These are phyloP conservation scores for Wallacemonas rigidus DNA, from an alignment of 208 protist species.

Conservation along the genomic window DNA sequence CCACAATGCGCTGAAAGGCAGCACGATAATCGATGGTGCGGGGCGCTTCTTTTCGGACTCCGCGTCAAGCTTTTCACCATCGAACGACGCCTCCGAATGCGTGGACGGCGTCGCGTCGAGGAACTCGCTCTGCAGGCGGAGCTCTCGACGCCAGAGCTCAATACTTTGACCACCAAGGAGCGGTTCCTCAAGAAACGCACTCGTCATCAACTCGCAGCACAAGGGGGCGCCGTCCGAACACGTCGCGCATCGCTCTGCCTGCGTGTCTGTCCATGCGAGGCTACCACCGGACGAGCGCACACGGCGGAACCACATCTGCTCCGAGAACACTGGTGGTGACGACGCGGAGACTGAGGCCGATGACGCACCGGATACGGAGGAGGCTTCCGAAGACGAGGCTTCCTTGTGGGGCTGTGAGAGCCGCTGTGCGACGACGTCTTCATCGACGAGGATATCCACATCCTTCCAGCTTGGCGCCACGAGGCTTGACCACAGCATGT, in stretches of 20 bases:
- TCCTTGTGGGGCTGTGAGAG: neutral
- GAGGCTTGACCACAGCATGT: constrained; percentile 13
- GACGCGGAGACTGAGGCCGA: neutral
- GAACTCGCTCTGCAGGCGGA: constrained; percentile 20
- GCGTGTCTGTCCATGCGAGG: neutral
- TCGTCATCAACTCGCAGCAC: constrained; percentile 19
- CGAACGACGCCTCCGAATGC: neutral
- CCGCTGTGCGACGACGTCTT: constrained; percentile 7
- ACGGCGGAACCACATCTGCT: constrained; percentile 32
- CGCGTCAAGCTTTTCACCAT: neutral
- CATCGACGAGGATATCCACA: constrained; percentile 28
- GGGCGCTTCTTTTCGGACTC: neutral
- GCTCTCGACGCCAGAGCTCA: constrained; percentile 40
- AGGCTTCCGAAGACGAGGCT: no score
- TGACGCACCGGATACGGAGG: no score
- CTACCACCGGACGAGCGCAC: neutral
- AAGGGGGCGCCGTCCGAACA: neutral
- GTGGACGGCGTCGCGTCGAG: neutral
- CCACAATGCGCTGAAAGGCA: constrained; percentile 70
- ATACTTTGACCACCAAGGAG: constrained; percentile 55
- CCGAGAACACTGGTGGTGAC: neutral
- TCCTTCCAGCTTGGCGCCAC: constrained; percentile 60
- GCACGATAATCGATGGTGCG: constrained; percentile 14
- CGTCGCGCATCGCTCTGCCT: neutral
- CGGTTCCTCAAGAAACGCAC: constrained; percentile 60